phyloP scores from a whole-genome alignment of 2,329 filamentous ascomycete genomes.

The Fusarium hainanense region DNA sequence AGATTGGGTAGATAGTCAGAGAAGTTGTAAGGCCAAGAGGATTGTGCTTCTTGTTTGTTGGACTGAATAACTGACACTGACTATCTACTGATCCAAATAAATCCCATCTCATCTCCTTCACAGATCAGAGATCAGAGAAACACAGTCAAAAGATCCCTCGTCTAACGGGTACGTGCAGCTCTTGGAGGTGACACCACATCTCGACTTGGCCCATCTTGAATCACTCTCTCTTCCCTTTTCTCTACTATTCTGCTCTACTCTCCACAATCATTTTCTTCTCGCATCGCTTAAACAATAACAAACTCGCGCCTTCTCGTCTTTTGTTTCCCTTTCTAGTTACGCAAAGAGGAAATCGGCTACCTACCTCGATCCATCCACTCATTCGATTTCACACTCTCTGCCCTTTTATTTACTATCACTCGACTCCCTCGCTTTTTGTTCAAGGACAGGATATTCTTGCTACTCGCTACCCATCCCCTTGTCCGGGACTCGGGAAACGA shows the following conservation, averaged over 20 bases:
- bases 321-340: conserved; percentile 9
- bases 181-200: conserved; percentile 23
- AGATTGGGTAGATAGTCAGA: neutral
- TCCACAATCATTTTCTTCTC: conserved; percentile 1
- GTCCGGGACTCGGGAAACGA: conserved; percentile 18
- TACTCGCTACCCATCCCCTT: conserved; percentile 13
- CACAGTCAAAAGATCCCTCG: conserved; percentile 7
- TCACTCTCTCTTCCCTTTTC: conserved; percentile 2
- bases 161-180: conserved; percentile 32
- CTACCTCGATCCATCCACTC: neutral
- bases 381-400: neutral
- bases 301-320: neutral
- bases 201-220: conserved; percentile 27
- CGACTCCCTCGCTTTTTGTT: neutral
- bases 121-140: neutral
- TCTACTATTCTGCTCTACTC: neutral
- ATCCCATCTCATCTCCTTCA: neutral
- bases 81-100: neutral
- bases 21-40: conserved; percentile 14
- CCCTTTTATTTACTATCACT: neutral
- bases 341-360: conserved; percentile 6
- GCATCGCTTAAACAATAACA: neutral
- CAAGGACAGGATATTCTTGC: conserved; percentile 1
- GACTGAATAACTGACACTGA: neutral
- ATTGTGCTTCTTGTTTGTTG: neutral